phyloP scores from a whole-genome alignment of 352 stramenopile genomes.

The Pythium folliculosum region DNA sequence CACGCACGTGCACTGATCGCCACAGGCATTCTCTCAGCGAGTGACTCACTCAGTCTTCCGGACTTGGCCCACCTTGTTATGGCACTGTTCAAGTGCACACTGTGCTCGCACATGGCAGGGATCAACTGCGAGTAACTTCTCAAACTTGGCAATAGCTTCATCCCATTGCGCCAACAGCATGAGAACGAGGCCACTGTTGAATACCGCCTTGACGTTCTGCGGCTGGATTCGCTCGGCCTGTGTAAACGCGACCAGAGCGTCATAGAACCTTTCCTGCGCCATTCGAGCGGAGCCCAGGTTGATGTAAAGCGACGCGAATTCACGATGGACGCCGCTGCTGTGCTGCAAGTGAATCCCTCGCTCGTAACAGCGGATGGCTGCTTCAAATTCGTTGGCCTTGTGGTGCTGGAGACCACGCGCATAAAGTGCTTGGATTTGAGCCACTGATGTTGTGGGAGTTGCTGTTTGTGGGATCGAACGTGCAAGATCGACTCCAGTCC shows the following conservation, averaged over 20 bases:
- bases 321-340: conserved; percentile 26
- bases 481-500: neutral
- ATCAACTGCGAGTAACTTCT: conserved; percentile 22
- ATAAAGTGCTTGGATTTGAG: conserved; percentile 51
- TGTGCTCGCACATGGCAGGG: conserved; percentile 19
- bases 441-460: conserved; percentile 15
- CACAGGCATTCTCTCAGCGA: too few relatives aligned
- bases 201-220: conserved; percentile 55
- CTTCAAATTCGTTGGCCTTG: conserved; percentile 48
- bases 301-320: conserved; percentile 67
- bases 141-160: conserved; percentile 39
- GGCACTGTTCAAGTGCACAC: conserved; percentile 19
- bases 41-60: too few relatives aligned
- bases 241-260: conserved; percentile 44
- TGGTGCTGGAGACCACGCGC: conserved; percentile 61
- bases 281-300: conserved; percentile 67
- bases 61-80: neutral
- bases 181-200: conserved; percentile 58
- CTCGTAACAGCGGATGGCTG: conserved; percentile 55
- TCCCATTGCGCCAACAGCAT: conserved; percentile 35
- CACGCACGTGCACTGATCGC: too few relatives aligned
- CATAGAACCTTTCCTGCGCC: conserved; percentile 34
- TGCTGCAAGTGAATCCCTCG: conserved; percentile 40
- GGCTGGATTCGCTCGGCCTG: conserved; percentile 54
- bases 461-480: neutral